Evolutionary conservation across 179 eudicot genomes (phyloP), one percentile per base, ranked within the genome.

Genomic region (Carnegiea gigantea): DNA sequence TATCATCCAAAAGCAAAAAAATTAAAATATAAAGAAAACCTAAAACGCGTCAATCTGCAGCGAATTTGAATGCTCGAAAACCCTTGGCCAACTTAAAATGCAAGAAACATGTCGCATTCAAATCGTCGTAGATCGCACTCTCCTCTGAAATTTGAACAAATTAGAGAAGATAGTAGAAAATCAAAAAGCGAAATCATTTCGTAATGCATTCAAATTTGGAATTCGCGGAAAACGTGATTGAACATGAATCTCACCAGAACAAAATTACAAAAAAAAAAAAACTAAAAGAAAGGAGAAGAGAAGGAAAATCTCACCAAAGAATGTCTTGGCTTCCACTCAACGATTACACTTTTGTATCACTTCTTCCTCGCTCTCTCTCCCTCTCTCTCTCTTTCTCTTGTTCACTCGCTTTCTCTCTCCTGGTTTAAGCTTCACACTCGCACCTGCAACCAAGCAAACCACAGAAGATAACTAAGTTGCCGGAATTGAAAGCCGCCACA

Each of bases 41-140:
- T 30, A 71, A 71, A 40, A 21, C 76, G 24, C 28, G 76, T n/a
- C 18, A 73, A 71, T 40, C 48, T 43, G 76, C 76, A 6, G 20
- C 62, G 62, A 20, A 57, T 57, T 18, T 57, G 23, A 57, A 14
- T 48, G 53, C 53, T 48, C 53, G 53, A 48, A 48, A 48, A 48
- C 53, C 53, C 53, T 48, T 48, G 53, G 53, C 53, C 53, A 15
- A 9, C 53, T 48, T 48, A 48, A 48, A 48, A 48, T 57, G 62
- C 62, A 43, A 73, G 54, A 46, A 67, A 74, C 77, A 48, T 48
- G 57, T 74, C 59, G n/a, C 54, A 74, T 74, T 74, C 60, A 24
- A 24, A 74, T 74, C 36, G 24, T 14, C 57, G 12, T 20, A 72
- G 46, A 36, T 18, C 75, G 43, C 23, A 71, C 21, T 71, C 49